Evolutionary conservation across 345 rosid genomes (phyloP).

Genomic region (Clausena lansium): DNA sequence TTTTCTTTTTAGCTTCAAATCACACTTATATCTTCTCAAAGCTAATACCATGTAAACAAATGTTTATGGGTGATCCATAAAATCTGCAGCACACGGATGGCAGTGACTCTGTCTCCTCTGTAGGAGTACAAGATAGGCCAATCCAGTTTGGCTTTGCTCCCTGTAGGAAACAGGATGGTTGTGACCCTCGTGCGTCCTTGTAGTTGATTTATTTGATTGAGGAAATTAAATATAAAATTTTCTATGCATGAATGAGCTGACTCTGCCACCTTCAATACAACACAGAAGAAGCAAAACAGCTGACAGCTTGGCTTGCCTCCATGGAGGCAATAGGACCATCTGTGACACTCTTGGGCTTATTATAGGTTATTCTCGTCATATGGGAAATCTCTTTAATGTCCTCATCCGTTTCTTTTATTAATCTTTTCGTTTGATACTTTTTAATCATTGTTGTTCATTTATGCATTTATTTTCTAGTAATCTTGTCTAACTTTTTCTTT

Average conservation of each 20-base stretch:
- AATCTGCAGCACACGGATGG: not conserved
- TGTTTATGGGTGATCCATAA: not conserved
- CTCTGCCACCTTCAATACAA: not conserved
- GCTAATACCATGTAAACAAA: not conserved
- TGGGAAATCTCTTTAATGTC: not conserved
- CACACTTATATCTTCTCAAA: not conserved
- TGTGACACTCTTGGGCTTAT: too few relatives aligned
- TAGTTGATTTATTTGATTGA: not conserved
- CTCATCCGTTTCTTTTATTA: not conserved
- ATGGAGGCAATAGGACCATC: not conserved
- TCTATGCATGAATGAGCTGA: not conserved
- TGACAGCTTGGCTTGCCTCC: not conserved
- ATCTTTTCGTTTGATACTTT: not conserved
- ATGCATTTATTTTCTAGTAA: not conserved
- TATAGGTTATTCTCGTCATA: not conserved
- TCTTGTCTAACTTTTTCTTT: too few relatives aligned
- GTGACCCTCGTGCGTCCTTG: too few relatives aligned
- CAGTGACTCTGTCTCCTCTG: constrained; percentile 3
- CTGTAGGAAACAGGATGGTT: not conserved
- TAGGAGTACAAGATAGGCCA: not conserved
- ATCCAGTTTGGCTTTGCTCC: constrained; percentile 1
- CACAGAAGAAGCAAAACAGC: not conserved
- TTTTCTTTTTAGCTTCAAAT: not conserved
- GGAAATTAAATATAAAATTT: not conserved
- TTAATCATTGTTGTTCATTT: too few relatives aligned